These are phyloP conservation scores for Syzygium grande DNA, from an alignment of 345 rosid genomes.

Conservation along the genomic window DNA sequence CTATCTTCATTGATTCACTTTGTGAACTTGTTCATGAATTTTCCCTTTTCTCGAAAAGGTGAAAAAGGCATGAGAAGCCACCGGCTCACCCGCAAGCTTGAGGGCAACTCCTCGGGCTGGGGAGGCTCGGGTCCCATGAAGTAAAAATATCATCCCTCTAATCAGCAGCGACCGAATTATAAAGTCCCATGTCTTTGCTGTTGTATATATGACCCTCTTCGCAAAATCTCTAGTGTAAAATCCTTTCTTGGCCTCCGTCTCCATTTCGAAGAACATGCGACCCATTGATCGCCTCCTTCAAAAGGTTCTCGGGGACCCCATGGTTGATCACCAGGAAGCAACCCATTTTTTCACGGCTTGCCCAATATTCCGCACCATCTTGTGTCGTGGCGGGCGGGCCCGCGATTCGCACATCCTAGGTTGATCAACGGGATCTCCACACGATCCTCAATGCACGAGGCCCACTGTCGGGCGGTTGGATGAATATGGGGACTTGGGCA, in stretches of 20 bases:
- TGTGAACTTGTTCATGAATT: background rate
- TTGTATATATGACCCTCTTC: background rate
- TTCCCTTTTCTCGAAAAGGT: background rate
- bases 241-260: conserved; percentile 8
- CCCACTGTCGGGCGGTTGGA: background rate
- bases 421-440: conserved; percentile 25
- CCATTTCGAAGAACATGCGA: conserved; percentile 11
- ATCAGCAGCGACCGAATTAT: background rate
- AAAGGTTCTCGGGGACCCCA: conserved; percentile 11
- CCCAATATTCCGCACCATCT: background rate
- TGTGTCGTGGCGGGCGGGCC: background rate
- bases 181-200: background rate
- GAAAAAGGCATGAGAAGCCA: background rate
- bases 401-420: conserved; percentile 3
- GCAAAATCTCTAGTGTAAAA: conserved; percentile 1
- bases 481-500: background rate
- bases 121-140: conserved; percentile 31
- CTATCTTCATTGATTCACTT: background rate
- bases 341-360: background rate
- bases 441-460: background rate
- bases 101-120: conserved; percentile 21
- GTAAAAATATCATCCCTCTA: conserved; percentile 20
- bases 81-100: conserved; percentile 20
- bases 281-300: conserved; percentile 12
- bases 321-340: conserved; percentile 21